phyloP scores from a whole-genome alignment of 2,329 filamentous ascomycete genomes.

The Alternaria sp. region DNA sequence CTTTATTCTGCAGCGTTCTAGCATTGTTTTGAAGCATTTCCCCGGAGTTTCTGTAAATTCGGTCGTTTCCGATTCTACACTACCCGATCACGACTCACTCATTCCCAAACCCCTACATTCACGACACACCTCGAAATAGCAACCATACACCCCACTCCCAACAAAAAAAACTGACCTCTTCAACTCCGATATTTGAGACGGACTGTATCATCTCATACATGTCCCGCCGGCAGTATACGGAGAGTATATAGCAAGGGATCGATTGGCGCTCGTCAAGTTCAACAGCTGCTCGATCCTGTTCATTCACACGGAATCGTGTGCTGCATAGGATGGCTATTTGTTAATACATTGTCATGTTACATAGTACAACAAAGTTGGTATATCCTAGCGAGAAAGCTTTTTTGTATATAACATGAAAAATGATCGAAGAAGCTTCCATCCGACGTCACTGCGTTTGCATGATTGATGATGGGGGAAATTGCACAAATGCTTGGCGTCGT shows the following conservation, averaged over 20 bases:
- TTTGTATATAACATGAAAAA: slow-evolving; percentile 11
- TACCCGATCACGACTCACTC: slow-evolving; percentile 10
- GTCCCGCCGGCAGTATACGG: not conserved
- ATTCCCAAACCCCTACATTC: not conserved
- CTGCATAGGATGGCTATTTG: not conserved
- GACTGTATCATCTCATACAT: not conserved
- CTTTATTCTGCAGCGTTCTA: slow-evolving; percentile 17
- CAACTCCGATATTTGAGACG: slow-evolving; percentile 1
- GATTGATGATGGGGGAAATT: not conserved
- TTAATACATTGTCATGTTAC: not conserved
- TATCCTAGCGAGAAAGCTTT: not conserved
- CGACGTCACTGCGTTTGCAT: not conserved
- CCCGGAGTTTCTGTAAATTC: slow-evolving; percentile 16
- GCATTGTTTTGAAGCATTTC: slow-evolving; percentile 17
- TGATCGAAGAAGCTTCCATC: not conserved
- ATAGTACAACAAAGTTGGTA: not conserved
- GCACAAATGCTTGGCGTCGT: not conserved
- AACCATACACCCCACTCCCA: slow-evolving; percentile 21
- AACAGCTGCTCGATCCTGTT: not conserved
- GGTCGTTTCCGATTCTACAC: slow-evolving; percentile 13
- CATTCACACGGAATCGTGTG: not conserved
- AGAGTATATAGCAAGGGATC: not conserved
- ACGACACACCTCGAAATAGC: slow-evolving; percentile 7
- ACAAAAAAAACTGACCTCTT: slow-evolving; percentile 4
- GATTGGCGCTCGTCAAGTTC: slow-evolving; percentile 1